Conservation (phyloP, 2,329 filamentous ascomycete species). For the Pestalotiopsis sp. region DNA sequence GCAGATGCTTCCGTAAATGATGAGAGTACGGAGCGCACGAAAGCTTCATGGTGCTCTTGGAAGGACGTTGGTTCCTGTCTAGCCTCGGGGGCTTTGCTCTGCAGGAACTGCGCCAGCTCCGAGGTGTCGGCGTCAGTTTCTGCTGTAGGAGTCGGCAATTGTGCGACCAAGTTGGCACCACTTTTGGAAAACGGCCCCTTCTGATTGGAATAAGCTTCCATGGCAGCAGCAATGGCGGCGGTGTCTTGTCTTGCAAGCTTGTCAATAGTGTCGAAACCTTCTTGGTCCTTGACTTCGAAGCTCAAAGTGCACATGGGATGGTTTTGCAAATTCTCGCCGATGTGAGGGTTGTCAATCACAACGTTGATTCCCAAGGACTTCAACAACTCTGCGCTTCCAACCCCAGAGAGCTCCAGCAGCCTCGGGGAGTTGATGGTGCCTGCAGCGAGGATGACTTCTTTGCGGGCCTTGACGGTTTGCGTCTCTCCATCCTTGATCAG, state of each 20-base stretch:
- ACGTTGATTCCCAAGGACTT: conserved; percentile 32
- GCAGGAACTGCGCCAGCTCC: conserved; percentile 25
- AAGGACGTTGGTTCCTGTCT: neutral
- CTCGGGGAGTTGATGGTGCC: conserved; percentile 45
- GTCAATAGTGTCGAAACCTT: conserved; percentile 24
- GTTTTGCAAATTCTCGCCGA: conserved; percentile 43
- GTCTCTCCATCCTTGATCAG: conserved; percentile 16
- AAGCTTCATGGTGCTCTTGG: neutral
- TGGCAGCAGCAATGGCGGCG: conserved; percentile 20
- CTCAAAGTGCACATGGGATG: conserved; percentile 27
- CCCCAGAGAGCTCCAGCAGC: conserved; percentile 45
- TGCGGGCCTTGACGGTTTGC: conserved; percentile 27
- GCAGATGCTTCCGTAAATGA: neutral
- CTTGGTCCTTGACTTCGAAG: conserved; percentile 24
- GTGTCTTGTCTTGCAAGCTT: conserved; percentile 20
- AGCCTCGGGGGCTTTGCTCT: neutral
- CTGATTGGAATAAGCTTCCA: conserved; percentile 24
- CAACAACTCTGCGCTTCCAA: conserved; percentile 38
- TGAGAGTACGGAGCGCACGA: conserved; percentile 11
- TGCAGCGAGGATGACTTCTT: conserved; percentile 45
- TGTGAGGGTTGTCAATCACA: conserved; percentile 36
- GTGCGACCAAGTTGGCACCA: conserved; percentile 21
- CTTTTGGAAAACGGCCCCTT: conserved; percentile 24
- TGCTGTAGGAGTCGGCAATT: conserved; percentile 23
- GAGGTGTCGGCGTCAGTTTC: conserved; percentile 28